Percentiles rank a stretch among this genome's conserved stretches.
These are phyloP conservation scores for Alternaria postmessia DNA, from an alignment of 2,329 filamentous ascomycete genomes.

Conservation along the genomic window DNA sequence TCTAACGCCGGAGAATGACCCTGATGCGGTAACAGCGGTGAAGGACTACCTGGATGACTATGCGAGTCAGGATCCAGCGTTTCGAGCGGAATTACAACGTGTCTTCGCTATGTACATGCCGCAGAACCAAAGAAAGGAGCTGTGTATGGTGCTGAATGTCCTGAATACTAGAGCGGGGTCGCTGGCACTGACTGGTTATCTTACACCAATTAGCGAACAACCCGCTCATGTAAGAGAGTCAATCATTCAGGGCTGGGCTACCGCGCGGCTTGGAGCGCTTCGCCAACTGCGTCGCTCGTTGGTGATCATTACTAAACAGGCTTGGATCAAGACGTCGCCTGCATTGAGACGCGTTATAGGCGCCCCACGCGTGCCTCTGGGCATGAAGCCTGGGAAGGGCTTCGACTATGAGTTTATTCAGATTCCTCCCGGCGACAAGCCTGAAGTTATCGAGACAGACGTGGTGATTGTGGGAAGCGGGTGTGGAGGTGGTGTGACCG, in stretches of 20 bases:
- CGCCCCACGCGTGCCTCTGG: slow-evolving; percentile 65
- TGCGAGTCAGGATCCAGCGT: slow-evolving; percentile 61
- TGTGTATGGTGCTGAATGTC: slow-evolving; percentile 62
- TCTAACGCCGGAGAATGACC: slow-evolving; percentile 36
- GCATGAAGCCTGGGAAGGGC: slow-evolving; percentile 61
- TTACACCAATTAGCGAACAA: slow-evolving; percentile 68
- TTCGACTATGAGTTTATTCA: slow-evolving; percentile 70
- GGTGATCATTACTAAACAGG: slow-evolving; percentile 62
- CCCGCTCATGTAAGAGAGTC: slow-evolving; percentile 67
- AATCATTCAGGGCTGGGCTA: slow-evolving; percentile 70
- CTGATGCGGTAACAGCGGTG: slow-evolving; percentile 54
- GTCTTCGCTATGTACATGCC: slow-evolving; percentile 60
- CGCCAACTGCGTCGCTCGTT: slow-evolving; percentile 66
- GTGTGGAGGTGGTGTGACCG: slow-evolving; percentile 82
- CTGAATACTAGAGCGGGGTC: slow-evolving; percentile 69
- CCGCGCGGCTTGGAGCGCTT: slow-evolving; percentile 63
- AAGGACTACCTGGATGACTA: slow-evolving; percentile 63
- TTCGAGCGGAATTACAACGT: slow-evolving; percentile 61
- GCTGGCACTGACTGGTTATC: slow-evolving; percentile 72
- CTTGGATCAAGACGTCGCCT: slow-evolving; percentile 65
- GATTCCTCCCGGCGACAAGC: slow-evolving; percentile 61
- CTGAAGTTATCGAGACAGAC: slow-evolving; percentile 75
- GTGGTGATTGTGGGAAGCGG: slow-evolving; percentile 87
- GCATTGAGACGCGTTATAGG: slow-evolving; percentile 65
- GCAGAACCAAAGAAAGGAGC: slow-evolving; percentile 56